These are phyloP conservation scores for Oryza brachyantha DNA, from an alignment of 176 grass and related monocot genomes.

Conservation along the genomic window DNA sequence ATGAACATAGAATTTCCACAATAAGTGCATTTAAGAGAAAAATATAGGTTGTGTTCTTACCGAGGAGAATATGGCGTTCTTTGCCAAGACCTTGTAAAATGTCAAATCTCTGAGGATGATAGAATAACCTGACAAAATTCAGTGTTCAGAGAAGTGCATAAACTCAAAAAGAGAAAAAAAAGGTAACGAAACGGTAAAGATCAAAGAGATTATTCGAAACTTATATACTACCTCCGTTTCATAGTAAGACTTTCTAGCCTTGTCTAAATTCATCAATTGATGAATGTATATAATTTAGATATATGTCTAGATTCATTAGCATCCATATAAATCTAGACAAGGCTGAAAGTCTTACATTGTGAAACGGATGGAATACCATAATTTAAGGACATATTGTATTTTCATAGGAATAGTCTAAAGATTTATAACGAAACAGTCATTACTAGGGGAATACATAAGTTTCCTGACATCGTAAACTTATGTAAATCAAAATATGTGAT, in stretches of 20 bases:
- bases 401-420: neutral
- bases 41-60: conserved; percentile 38
- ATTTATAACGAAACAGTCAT: neutral
- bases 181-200: neutral
- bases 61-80: conserved; percentile 61
- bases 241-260: too few relatives aligned
- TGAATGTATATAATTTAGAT: too few relatives aligned
- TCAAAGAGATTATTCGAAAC: neutral
- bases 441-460: neutral
- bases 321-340: too few relatives aligned
- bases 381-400: neutral
- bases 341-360: too few relatives aligned
- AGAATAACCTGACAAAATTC: conserved; percentile 68
- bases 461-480: neutral
- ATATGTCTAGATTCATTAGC: too few relatives aligned
- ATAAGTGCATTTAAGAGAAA: conserved; percentile 26
- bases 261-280: too few relatives aligned
- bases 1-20: too few relatives aligned
- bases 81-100: conserved; percentile 63
- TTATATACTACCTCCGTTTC: too few relatives aligned
- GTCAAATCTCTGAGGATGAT: conserved; percentile 63
- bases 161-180: conserved; percentile 11
- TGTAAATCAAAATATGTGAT: neutral
- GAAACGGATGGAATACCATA: too few relatives aligned
- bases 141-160: conserved; percentile 15